Percentiles rank a stretch among this genome's conserved stretches.
Evolutionary conservation across 441 rosid genomes (phyloP).

Genomic region (Gossypium lobatum): DNA sequence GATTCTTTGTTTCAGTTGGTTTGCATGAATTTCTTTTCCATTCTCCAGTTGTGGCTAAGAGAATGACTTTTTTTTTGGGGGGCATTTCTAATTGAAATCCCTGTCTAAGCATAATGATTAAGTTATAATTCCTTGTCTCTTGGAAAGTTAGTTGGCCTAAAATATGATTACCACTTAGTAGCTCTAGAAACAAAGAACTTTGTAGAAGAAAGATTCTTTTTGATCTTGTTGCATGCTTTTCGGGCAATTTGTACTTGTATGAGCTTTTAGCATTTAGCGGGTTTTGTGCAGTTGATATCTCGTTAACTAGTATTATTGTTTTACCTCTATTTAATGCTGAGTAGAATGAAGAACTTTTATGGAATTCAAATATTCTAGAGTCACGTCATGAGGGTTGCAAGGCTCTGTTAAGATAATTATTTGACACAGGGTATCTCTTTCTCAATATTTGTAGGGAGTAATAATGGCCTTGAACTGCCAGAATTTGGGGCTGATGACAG

Average conservation of each 20-base stretch:
- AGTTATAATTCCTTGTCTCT: neutral
- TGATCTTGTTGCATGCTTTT: neutral
- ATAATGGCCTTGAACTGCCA: conserved; percentile 31
- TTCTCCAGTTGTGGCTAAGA: neutral
- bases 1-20: conserved; percentile 1
- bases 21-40: neutral
- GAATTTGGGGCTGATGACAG: conserved; percentile 45
- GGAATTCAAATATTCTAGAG: neutral
- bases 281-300: neutral
- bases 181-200: neutral
- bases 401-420: conserved; percentile 5
- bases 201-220: neutral
- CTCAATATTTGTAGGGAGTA: conserved; percentile 29
- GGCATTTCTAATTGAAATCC: neutral
- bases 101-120: neutral
- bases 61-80: neutral
- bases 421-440: neutral
- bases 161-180: neutral
- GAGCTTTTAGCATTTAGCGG: neutral
- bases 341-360: neutral
- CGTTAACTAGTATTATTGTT: neutral
- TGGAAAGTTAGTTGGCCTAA: neutral
- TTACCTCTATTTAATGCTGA: neutral
- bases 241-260: neutral
- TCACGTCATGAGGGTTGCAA: neutral